Evolutionary conservation across 176 grass and related monocot genomes (phyloP).

Genomic region (Microstegium vimineum): DNA sequence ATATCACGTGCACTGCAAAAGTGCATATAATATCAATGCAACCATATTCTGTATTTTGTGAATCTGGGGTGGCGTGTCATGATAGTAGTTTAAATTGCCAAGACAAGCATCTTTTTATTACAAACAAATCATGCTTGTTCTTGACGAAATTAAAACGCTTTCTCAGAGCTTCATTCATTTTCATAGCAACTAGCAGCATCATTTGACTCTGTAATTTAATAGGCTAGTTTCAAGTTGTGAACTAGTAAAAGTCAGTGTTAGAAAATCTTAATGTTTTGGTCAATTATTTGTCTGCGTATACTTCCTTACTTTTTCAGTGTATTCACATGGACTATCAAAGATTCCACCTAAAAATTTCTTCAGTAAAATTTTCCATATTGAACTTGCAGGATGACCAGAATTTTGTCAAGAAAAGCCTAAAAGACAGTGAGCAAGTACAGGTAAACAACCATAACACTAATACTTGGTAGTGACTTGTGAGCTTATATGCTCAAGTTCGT

Average conservation of each 20-base stretch:
- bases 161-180: neutral
- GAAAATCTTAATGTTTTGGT: neutral
- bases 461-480: neutral
- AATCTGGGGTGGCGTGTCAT: neutral
- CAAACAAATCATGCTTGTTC: neutral
- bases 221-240: neutral
- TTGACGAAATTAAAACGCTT: neutral
- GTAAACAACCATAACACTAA: conserved; percentile 19
- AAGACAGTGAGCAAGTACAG: conserved; percentile 93
- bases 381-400: conserved; percentile 59
- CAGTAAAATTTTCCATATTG: neutral
- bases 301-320: neutral
- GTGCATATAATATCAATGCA: neutral
- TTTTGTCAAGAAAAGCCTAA: conserved; percentile 71
- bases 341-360: neutral
- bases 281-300: neutral
- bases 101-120: neutral
- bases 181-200: neutral
- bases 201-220: neutral
- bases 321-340: neutral
- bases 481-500: neutral
- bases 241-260: neutral
- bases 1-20: neutral
- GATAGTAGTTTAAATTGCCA: neutral
- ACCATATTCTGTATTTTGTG: neutral